Evolutionary conservation across 2,329 filamentous ascomycete species (phyloP).

Genomic region (Penicillium sclerotigenum): DNA sequence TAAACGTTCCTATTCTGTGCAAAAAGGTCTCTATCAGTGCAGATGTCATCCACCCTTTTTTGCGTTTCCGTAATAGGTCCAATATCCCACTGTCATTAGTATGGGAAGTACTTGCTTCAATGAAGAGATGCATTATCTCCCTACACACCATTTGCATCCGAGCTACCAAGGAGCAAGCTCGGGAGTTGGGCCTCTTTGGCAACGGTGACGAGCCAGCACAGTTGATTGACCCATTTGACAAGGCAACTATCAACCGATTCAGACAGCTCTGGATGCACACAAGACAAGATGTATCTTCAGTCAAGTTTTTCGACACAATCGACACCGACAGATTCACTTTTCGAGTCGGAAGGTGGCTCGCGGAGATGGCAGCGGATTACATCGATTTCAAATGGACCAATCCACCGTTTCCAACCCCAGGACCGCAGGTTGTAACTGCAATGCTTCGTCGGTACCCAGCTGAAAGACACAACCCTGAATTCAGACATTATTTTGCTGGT

Average conservation of each 20-base stretch:
- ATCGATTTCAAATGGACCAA: neutral
- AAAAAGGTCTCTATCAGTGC: conserved; percentile 3
- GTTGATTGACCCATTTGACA: neutral
- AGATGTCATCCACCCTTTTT: conserved; percentile 1
- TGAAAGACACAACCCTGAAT: neutral
- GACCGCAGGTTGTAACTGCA: neutral
- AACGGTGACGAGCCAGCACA: neutral
- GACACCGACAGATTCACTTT: neutral
- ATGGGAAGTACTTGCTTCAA: neutral
- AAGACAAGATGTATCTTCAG: neutral
- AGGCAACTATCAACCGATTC: neutral
- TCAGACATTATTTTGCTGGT: neutral
- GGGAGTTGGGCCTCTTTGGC: neutral
- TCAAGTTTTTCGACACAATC: neutral
- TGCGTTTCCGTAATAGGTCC: neutral
- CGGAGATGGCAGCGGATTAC: neutral
- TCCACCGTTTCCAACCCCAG: neutral
- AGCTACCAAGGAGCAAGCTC: neutral
- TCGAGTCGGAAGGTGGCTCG: neutral
- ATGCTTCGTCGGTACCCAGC: neutral
- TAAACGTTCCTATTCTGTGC: neutral
- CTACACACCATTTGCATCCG: neutral
- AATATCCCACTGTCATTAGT: neutral
- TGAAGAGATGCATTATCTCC: neutral
- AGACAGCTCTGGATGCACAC: neutral